phyloP scores from a whole-genome alignment of 2,329 filamentous ascomycete species.

The Clonostachys solani region DNA sequence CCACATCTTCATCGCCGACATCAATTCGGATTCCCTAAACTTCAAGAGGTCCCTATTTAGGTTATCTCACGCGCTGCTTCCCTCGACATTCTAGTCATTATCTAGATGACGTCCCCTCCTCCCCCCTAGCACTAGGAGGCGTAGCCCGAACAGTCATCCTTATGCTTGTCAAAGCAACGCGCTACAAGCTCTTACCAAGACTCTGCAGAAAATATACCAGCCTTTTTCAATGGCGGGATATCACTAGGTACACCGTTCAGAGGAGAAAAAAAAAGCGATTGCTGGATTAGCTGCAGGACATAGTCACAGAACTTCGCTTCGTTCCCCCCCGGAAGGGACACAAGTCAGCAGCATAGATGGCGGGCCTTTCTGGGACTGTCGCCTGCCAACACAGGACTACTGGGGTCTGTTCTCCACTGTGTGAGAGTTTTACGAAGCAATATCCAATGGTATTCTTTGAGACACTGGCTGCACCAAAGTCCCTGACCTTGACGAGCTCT shows the following conservation, averaged over 20 bases:
- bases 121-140: constrained; percentile 2
- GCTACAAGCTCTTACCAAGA: constrained; percentile 1
- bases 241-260: constrained; percentile 8
- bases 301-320: constrained; percentile 10
- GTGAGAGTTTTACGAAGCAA: constrained; percentile 14
- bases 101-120: constrained; percentile 1
- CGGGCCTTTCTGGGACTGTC: constrained; percentile 13
- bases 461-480: not conserved
- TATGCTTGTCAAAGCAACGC: constrained; percentile 2
- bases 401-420: constrained; percentile 18
- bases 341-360: constrained; percentile 9
- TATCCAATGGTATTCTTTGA: constrained; percentile 5
- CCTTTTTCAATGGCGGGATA: constrained; percentile 1
- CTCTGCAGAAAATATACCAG: not conserved
- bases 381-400: constrained; percentile 8
- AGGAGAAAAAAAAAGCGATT: constrained; percentile 10
- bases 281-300: constrained; percentile 9
- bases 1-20: too few relatives aligned
- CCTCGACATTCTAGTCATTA: not conserved
- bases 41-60: too few relatives aligned
- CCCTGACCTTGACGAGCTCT: constrained; percentile 8
- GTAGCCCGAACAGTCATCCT: constrained; percentile 3
- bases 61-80: constrained; percentile 2
- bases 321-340: not conserved
- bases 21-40: too few relatives aligned